A percentile compares a stretch with the other conserved stretches of the same genome.
Evolutionary conservation across 1,139 yeast species (phyloP).

Genomic region (Geotrichum klebahnii): DNA sequence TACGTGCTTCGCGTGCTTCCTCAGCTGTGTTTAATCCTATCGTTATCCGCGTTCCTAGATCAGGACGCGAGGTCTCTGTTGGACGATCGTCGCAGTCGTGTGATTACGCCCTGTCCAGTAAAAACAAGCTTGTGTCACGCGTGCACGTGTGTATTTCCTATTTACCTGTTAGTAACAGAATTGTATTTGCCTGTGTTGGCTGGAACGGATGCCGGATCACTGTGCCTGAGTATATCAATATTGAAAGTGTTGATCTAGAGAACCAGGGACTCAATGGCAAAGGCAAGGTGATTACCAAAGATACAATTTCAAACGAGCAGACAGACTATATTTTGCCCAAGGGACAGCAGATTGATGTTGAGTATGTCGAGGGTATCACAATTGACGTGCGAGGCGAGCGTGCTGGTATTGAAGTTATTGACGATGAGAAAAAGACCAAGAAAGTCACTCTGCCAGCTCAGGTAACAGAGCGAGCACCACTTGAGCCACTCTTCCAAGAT

Average conservation of each 20-base stretch:
- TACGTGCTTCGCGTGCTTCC: neutral
- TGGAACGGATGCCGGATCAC: conserved; percentile 64
- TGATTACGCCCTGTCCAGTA: conserved; percentile 53
- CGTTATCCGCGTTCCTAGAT: conserved; percentile 34
- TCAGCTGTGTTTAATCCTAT: conserved; percentile 28
- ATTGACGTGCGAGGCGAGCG: conserved; percentile 61
- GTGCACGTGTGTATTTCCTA: conserved; percentile 52
- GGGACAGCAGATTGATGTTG: conserved; percentile 53
- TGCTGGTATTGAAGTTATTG: conserved; percentile 51
- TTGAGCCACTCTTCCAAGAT: conserved; percentile 1
- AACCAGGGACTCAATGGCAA: conserved; percentile 29
- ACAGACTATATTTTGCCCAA: conserved; percentile 38
- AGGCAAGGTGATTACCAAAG: conserved; percentile 26
- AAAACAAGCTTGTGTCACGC: conserved; percentile 63
- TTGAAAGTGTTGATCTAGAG: conserved; percentile 25
- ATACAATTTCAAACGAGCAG: conserved; percentile 34
- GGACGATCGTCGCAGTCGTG: conserved; percentile 67
- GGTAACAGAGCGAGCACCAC: neutral
- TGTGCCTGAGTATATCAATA: conserved; percentile 46
- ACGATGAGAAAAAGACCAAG: conserved; percentile 34
- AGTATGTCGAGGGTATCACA: conserved; percentile 53
- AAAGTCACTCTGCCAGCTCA: neutral
- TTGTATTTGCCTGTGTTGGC: conserved; percentile 56
- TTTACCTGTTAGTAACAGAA: conserved; percentile 31
- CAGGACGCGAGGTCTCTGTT: conserved; percentile 41